Conservation (phyloP, 495 filamentous ascomycete genomes). For the Hyphodiscus hymeniophilus region DNA sequence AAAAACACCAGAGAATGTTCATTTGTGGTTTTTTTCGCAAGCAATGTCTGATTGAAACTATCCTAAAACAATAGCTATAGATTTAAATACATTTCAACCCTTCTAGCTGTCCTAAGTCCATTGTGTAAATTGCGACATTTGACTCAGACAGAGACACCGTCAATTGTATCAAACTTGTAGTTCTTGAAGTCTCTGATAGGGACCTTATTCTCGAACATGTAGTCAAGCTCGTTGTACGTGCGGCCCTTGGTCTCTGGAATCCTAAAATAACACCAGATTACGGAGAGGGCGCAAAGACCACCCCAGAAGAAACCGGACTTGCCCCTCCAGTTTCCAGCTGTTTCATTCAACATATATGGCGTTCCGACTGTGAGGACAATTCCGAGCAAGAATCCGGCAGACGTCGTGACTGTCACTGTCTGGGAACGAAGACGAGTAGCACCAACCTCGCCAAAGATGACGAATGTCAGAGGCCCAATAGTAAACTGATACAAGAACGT, state of each 20-base stretch:
- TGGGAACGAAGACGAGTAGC: conserved; percentile 41
- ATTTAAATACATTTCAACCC: too few relatives aligned
- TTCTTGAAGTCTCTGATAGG: background rate
- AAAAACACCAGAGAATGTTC: too few relatives aligned
- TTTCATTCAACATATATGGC: conserved; percentile 60
- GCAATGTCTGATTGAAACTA: too few relatives aligned
- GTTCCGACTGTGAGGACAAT: conserved; percentile 56
- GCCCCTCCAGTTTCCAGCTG: conserved; percentile 52
- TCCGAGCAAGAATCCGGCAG: conserved; percentile 47
- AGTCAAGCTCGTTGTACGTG: conserved; percentile 46
- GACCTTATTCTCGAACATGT: conserved; percentile 34
- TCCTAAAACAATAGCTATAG: too few relatives aligned
- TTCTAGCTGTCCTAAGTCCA: too few relatives aligned
- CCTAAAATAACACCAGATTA: conserved; percentile 26
- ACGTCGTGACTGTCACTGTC: conserved; percentile 54
- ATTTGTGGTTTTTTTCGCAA: too few relatives aligned
- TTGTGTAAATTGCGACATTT: background rate
- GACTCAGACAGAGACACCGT: background rate
- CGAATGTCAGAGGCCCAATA: conserved; percentile 51
- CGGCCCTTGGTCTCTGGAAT: conserved; percentile 44
- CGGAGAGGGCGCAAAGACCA: conserved; percentile 35
- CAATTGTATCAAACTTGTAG: background rate
- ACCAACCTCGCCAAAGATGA: conserved; percentile 43
- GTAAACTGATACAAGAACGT: conserved; percentile 49
- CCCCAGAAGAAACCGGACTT: conserved; percentile 65